phyloP scores from a whole-genome alignment of 2,329 filamentous ascomycete species.

The Lithohypha guttulata region DNA sequence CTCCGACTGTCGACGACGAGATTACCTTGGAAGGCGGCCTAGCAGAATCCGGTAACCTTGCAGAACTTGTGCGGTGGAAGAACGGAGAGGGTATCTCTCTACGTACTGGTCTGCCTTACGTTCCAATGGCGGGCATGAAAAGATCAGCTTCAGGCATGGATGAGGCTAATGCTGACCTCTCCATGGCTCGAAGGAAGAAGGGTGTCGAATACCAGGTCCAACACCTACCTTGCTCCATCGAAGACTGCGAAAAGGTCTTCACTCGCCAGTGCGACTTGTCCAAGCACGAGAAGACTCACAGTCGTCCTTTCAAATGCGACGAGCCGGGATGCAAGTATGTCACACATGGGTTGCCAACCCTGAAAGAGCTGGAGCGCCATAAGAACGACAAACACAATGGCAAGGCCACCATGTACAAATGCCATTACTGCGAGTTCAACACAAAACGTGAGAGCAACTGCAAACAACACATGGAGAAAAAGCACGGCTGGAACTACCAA shows the following conservation, averaged over 20 bases:
- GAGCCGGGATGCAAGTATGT: slow-evolving; percentile 78
- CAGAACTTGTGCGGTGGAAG: slow-evolving; percentile 72
- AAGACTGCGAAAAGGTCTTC: slow-evolving; percentile 79
- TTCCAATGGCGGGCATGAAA: slow-evolving; percentile 40
- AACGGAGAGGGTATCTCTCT: slow-evolving; percentile 72
- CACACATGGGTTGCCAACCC: slow-evolving; percentile 84
- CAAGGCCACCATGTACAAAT: slow-evolving; percentile 71
- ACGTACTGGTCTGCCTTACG: slow-evolving; percentile 56
- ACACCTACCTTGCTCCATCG: slow-evolving; percentile 65
- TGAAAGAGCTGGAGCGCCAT: slow-evolving; percentile 94
- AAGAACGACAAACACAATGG: slow-evolving; percentile 90
- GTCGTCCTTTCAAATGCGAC: slow-evolving; percentile 88
- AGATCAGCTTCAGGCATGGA: slow-evolving; percentile 48
- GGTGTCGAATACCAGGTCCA: slow-evolving; percentile 77
- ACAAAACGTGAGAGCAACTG: slow-evolving; percentile 95
- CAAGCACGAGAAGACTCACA: slow-evolving; percentile 97
- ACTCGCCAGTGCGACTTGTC: slow-evolving; percentile 94
- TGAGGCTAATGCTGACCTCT: slow-evolving; percentile 74
- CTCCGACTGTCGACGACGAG: slow-evolving; percentile 51
- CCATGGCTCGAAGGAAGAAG: slow-evolving; percentile 94
- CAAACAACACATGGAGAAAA: slow-evolving; percentile 98
- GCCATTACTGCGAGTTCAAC: slow-evolving; percentile 80
- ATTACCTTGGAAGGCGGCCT: slow-evolving; percentile 74
- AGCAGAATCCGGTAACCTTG: slow-evolving; percentile 67
- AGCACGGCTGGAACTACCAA: slow-evolving; percentile 80